Evolutionary conservation across 768 basidiomycete species (phyloP).

Genomic region (Rhizopogon sp.): DNA sequence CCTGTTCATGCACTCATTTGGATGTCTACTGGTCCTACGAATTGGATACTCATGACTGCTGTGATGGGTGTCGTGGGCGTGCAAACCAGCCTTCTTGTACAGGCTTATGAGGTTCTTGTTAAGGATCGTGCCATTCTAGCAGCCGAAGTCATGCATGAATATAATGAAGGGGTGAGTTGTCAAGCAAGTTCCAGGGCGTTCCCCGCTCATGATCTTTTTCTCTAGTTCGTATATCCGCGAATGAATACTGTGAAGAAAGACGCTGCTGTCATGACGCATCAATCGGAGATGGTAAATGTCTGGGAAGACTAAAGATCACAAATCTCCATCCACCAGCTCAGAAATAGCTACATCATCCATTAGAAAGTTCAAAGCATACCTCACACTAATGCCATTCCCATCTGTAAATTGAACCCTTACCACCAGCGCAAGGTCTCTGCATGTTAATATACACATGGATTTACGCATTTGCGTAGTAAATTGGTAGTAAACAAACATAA

Average conservation of each 20-base stretch:
- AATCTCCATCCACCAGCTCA: no score
- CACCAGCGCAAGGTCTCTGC: not conserved
- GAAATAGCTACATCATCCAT: not conserved
- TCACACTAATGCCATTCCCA: not conserved
- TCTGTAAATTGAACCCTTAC: not conserved
- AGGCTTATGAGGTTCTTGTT: constrained; percentile 53
- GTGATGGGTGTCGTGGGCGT: constrained; percentile 63
- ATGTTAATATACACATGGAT: not conserved
- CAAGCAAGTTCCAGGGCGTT: not conserved
- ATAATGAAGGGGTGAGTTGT: constrained; percentile 65
- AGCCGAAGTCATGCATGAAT: constrained; percentile 80
- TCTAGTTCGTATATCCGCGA: constrained; percentile 80
- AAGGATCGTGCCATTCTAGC: constrained; percentile 75
- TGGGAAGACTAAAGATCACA: constrained; percentile 36
- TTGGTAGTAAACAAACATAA: no score
- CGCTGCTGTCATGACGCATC: constrained; percentile 80
- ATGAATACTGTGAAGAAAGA: constrained; percentile 72
- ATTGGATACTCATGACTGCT: constrained; percentile 70
- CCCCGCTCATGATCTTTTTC: not conserved
- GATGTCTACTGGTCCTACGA: constrained; percentile 63
- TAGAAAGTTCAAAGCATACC: not conserved
- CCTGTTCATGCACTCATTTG: constrained; percentile 73
- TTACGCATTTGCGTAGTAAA: not conserved
- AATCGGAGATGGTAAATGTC: constrained; percentile 68
- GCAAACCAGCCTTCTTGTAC: constrained; percentile 43